Evolutionary conservation across 768 basidiomycete genomes (phyloP), one percentile per base, ranked within the genome.

Genomic region (Lactarius trivialis): DNA sequence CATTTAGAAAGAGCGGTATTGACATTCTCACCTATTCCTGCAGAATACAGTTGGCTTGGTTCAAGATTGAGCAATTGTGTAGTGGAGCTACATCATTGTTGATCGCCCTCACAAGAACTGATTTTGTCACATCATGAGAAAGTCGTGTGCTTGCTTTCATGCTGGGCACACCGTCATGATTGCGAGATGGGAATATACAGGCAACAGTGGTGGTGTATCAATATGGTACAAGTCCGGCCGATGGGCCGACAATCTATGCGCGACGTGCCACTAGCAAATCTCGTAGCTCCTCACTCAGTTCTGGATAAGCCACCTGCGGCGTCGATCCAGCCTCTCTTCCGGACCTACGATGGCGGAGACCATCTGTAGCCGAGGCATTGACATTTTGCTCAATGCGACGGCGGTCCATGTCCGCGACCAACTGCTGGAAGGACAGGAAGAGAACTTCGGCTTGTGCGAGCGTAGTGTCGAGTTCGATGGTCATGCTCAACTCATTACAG

Each of bases 361-460:
- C 74, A 21, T 69, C 57, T 19, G 58, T 55, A 3, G 70, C 57
- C 1, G 71, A 68, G 5, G 70, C 58, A 15, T 57, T 53, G 6
- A 69, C 60, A 12, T 56, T 55, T 52, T 81, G 81, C 64, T 92
- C 91, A 0, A 82, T 84, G 65, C 80, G 82, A 65, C 88, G 83
- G 37, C 89, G 83, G 72, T 97, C 93, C 68, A 96, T 84, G 71
- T 96, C 93, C 11, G 89, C 89, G 24, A 98, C 86, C 24, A 97
- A 75, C 69, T 91, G 88, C 14, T 86, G 78, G 76, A 97, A 98
- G 1, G 93, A 93, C 2, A 96, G 80, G 80, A 92, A 98, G 24
- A 99, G 81, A 17, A 98, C 94, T 74, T 99, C 97, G 11, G 96
- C 97, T 75, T 98, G 97, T 0, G 93, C 89, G 9, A 99, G 82